phyloP scores from a whole-genome alignment of 768 basidiomycete genomes.

The Suillus lakei region DNA sequence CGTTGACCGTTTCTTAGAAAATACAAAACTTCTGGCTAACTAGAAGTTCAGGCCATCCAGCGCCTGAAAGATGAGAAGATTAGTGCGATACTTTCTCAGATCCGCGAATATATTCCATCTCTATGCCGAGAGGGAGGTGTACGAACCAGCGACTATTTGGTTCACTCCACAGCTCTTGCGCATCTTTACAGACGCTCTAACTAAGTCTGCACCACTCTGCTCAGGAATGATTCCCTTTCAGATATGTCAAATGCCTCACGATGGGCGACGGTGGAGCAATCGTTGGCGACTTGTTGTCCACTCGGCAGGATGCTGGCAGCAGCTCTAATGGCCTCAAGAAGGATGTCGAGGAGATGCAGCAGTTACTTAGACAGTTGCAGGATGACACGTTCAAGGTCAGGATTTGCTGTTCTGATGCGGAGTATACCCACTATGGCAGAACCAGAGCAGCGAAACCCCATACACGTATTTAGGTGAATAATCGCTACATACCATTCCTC shows the following conservation, averaged over 20 bases:
- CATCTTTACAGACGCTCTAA: too few species aligned
- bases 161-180: too few species aligned
- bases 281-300: constrained; percentile 55
- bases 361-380: constrained; percentile 52
- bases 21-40: constrained; percentile 75
- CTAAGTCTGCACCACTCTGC: too few species aligned
- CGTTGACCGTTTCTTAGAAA: constrained; percentile 11
- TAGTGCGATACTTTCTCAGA: constrained; percentile 63
- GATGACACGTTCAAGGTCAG: constrained; percentile 27
- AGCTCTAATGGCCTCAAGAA: constrained; percentile 66
- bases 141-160: too few species aligned
- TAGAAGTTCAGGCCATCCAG: constrained; percentile 76
- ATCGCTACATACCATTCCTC: not conserved
- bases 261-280: constrained; percentile 75
- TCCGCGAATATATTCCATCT: constrained; percentile 85
- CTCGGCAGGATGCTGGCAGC: constrained; percentile 42
- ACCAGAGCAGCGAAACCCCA: not conserved
- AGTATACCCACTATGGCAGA: not conserved
- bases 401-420: not conserved
- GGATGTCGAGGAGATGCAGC: constrained; percentile 77
- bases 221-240: too few species aligned
- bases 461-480: constrained; percentile 3
- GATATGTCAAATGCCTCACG: constrained; percentile 75
- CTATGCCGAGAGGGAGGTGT: too few species aligned
- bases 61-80: constrained; percentile 74